phyloP scores from a whole-genome alignment of 208 protist species.

The Trypanosoma congolense region DNA sequence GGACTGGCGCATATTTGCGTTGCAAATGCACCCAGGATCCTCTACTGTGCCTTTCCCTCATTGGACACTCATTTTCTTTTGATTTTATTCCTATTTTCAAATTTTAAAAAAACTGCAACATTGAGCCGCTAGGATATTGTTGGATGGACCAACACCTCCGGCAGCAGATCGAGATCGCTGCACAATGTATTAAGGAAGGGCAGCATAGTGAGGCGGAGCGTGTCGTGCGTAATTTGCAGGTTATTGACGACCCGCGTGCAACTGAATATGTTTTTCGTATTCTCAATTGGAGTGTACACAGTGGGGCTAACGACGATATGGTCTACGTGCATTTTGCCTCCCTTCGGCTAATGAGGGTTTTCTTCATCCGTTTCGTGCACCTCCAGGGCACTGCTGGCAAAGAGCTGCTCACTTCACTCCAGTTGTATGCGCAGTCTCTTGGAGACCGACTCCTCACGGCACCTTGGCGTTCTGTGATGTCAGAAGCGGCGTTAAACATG shows the following conservation, averaged over 20 bases:
- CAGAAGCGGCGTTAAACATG: conserved; percentile 42
- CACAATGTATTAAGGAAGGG: conserved; percentile 44
- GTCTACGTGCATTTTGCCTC: conserved; percentile 62
- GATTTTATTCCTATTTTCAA: conserved; percentile 18
- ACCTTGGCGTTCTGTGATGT: conserved; percentile 56
- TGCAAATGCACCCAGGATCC: too few species aligned
- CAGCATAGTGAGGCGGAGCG: conserved; percentile 46
- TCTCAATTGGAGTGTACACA: conserved; percentile 24
- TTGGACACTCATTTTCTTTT: conserved; percentile 2
- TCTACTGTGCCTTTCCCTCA: conserved; percentile 1
- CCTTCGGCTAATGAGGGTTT: conserved; percentile 55
- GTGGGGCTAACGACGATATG: conserved; percentile 16
- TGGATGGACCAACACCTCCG: conserved; percentile 23
- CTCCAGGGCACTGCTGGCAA: conserved; percentile 16
- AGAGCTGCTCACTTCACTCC: conserved; percentile 38
- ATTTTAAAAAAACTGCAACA: conserved; percentile 15
- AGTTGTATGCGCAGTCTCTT: conserved; percentile 28
- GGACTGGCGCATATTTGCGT: too few species aligned
- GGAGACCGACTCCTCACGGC: conserved; percentile 22
- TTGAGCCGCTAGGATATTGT: not conserved
- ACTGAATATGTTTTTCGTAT: conserved; percentile 11
- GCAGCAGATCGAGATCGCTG: conserved; percentile 36
- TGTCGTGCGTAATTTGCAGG: conserved; percentile 40
- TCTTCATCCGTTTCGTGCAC: conserved; percentile 31
- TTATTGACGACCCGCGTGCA: conserved; percentile 15